Evolutionary conservation across 345 rosid genomes (phyloP), one percentile per base, ranked within the genome.

Genomic region (Moringa oleifera): DNA sequence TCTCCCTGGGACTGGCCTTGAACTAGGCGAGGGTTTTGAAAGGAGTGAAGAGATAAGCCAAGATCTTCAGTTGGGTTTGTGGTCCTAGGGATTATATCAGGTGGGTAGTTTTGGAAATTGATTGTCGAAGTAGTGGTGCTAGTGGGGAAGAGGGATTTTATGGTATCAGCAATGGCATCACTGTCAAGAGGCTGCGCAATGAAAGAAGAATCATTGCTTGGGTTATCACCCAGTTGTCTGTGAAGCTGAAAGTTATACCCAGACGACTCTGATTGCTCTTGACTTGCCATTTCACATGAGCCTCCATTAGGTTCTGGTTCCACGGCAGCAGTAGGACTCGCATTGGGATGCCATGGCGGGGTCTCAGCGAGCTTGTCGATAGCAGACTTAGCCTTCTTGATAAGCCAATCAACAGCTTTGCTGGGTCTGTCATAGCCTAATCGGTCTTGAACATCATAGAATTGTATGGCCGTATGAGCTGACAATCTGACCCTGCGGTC

Each of bases 391-490:
- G 96, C 96, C 67, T 89, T 86, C 68, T 75, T 81, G 62, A 90
- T 90, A 54, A 90, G 88, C 97, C 97, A 90, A 51, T 90, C 97
- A 9, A 90, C 91, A 17, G 97, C 95, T 73, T 87, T 90, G 70
- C 97, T 87, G 22, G 96, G 96, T 36, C 94, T 73, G 77, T 89
- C 94, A 36, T 81, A 89, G 56, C 94, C 94, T 53, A 90, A 73
- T 70, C 97, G 77, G 80, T 83, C 97, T 79, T 90, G 92, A 63
- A 87, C 95, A 68, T 87, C 96, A 70, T 86, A 89, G 71, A 89
- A 89, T 57, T 89, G 94, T 61, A 89, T 89, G 0, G 96, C 96
- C 0, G 96, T 89, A 67, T 86, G 89, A n/a, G 93, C 96, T 8
- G 96, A 77, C 45, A 89, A 68, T 58, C 96, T 70, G 49, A 89